These are phyloP conservation scores for Stramenopiles sp. DNA, from an alignment of 352 stramenopile species.

Conservation along the genomic window DNA sequence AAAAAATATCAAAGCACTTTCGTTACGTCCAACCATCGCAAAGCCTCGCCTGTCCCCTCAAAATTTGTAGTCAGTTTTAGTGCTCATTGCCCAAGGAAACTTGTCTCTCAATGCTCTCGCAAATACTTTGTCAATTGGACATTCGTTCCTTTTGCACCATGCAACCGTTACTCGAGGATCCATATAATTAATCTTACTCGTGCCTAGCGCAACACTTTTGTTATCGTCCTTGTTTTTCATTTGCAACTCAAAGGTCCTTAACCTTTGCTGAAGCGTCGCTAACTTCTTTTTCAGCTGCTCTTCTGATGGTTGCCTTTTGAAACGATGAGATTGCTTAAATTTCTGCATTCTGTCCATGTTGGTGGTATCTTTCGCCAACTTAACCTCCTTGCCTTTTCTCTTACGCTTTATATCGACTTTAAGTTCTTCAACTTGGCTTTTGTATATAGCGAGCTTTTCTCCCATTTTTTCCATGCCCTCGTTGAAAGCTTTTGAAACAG, in stretches of 20 bases:
- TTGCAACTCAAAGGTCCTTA: constrained; percentile 61
- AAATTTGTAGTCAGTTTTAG: constrained; percentile 86
- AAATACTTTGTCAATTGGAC: constrained; percentile 95
- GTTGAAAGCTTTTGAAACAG: constrained; percentile 89
- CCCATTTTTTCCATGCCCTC: constrained; percentile 77
- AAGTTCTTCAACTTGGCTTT: constrained; percentile 79
- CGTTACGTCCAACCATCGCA: no score
- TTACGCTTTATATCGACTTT: constrained; percentile 61
- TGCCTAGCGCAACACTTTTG: constrained; percentile 90
- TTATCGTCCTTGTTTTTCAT: constrained; percentile 97
- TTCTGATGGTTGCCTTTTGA: constrained; percentile 47
- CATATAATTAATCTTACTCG: constrained; percentile 99
- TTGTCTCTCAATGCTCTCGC: constrained; percentile 94
- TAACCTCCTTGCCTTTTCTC: constrained; percentile 52
- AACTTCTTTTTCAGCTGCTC: constrained; percentile 41
- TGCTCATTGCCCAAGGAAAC: constrained; percentile 98
- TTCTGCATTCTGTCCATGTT: constrained; percentile 58
- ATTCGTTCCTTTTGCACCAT: constrained; percentile 93
- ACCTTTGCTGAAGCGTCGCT: constrained; percentile 46
- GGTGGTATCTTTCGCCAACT: constrained; percentile 32
- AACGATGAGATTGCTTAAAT: constrained; percentile 35
- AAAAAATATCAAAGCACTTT: no score
- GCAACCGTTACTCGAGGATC: constrained; percentile 96
- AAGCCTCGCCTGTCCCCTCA: no score
- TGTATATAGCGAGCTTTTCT: constrained; percentile 68